Evolutionary conservation across 78 protist genomes (phyloP).

Genomic region (Emiliania huxleyi): DNA sequence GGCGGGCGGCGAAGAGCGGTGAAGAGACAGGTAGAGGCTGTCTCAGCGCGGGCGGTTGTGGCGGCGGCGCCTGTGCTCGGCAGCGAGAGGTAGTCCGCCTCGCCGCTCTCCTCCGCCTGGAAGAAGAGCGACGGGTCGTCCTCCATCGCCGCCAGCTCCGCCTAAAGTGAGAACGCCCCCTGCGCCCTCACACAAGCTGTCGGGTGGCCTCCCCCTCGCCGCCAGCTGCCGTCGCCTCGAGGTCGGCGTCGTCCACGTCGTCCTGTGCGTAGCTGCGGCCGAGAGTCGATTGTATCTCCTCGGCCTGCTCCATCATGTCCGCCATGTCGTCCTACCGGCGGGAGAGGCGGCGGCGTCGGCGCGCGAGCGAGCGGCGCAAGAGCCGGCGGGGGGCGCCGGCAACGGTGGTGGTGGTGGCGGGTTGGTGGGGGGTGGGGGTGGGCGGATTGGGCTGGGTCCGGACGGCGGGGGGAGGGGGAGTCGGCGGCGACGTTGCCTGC

Average conservation of each 20-base stretch:
- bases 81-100: neutral
- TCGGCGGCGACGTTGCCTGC: too few relatives aligned
- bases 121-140: slow-evolving; percentile 3
- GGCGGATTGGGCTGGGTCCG: too few relatives aligned
- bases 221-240: neutral
- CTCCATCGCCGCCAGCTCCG: slow-evolving; percentile 8
- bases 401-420: too few relatives aligned
- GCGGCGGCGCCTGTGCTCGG: too few relatives aligned
- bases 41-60: too few relatives aligned
- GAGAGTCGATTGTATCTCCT: neutral
- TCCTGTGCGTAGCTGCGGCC: neutral
- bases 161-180: neutral
- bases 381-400: too few relatives aligned
- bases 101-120: neutral
- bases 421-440: too few relatives aligned
- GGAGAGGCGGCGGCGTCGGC: too few relatives aligned
- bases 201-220: neutral
- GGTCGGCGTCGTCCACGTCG: neutral
- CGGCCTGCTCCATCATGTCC: slow-evolving; percentile 23
- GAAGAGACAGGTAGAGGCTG: too few relatives aligned
- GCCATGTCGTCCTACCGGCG: slow-evolving; percentile 34
- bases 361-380: too few relatives aligned
- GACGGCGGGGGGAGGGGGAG: too few relatives aligned
- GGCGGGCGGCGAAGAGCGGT: too few relatives aligned
- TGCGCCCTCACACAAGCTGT: neutral